Base-by-base conservation (phyloP, 2,329 filamentous ascomycete species). In the Pleurostoma richardsiae region DNA sequence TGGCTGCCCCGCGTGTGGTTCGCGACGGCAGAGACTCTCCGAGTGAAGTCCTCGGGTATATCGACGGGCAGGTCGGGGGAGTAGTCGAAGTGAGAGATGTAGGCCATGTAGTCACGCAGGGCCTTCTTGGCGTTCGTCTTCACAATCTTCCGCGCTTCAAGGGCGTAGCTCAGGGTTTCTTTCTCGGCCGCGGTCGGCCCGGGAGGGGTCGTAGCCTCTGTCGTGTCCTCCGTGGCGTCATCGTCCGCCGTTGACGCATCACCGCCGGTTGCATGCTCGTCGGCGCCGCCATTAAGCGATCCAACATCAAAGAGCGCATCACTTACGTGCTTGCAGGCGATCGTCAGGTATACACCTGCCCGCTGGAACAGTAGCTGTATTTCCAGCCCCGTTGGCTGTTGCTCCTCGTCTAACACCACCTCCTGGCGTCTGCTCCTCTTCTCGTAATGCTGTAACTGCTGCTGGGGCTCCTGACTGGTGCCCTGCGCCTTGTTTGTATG, bases 321-420 rank as follows among this genome's bases (percentile, higher is more conserved):
- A 48, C 77, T 67, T 40, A 90, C 78, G 57, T 83, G 70, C 47
- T 82, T 72, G 56, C 81, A 88, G 10, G 89, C 87, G 56, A 90
- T 73, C 4, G 79, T 80, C 33, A 95, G 70, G 61, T 91, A 87
- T 4, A 83, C 82, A 4, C 80, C 79, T 1, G 82, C 89, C 41
- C 89, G 79, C 54, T 91, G 85, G 61, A 94, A 92, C 4, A 88
- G 65, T 4, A 94, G 64, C 59, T 94, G 89, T 42, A 78, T 74
- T 60, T 89, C 85, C 52, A 91, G 70, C 60, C 88, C 88, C 55
- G 76, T 85, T 10, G 88, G 88, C 53, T 91, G 87, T 51, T 87
- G 56, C 4, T 61, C 64, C 44, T 76, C 63, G 38, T 69, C 55
- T 11, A 72, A 49, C 1, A 64, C 56, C 40, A 67, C 51, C 10